Evolutionary conservation across 2,329 filamentous ascomycete species (phyloP).

Genomic region (Penicillium psychrosexuale): DNA sequence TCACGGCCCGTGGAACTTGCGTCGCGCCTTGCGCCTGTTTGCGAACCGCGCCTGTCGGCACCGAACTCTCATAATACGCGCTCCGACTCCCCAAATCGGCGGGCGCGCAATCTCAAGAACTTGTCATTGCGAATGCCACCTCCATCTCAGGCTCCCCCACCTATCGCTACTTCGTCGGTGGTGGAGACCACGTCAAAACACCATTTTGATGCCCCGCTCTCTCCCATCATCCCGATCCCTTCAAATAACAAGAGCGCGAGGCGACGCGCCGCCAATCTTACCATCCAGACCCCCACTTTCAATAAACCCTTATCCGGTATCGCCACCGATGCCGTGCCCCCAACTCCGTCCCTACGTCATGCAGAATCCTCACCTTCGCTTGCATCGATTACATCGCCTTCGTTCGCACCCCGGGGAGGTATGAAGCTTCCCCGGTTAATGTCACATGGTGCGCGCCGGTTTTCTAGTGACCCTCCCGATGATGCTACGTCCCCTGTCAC

Average conservation of each 20-base stretch:
- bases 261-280: conserved; percentile 58
- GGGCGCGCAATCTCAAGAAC: conserved; percentile 61
- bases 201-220: conserved; percentile 52
- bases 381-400: conserved; percentile 52
- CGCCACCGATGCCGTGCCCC: conserved; percentile 53
- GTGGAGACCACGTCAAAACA: conserved; percentile 39
- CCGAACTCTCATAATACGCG: conserved; percentile 42
- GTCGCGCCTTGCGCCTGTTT: conserved; percentile 20
- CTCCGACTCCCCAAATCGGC: conserved; percentile 35
- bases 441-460: conserved; percentile 29
- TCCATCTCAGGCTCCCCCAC: conserved; percentile 44
- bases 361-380: conserved; percentile 62
- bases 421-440: conserved; percentile 49
- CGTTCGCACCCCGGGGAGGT: conserved; percentile 48
- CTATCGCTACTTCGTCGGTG: conserved; percentile 49
- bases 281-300: conserved; percentile 55
- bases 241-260: conserved; percentile 52
- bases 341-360: conserved; percentile 60
- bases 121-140: conserved; percentile 59
- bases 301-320: conserved; percentile 42
- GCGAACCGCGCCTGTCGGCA: neutral
- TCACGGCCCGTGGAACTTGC: conserved; percentile 26
- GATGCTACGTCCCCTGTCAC: conserved; percentile 22
- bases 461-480: conserved; percentile 28
- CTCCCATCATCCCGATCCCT: conserved; percentile 57